These are phyloP conservation scores for Cladosporium sp. DNA, from an alignment of 2,329 filamentous ascomycete genomes.

Conservation along the genomic window DNA sequence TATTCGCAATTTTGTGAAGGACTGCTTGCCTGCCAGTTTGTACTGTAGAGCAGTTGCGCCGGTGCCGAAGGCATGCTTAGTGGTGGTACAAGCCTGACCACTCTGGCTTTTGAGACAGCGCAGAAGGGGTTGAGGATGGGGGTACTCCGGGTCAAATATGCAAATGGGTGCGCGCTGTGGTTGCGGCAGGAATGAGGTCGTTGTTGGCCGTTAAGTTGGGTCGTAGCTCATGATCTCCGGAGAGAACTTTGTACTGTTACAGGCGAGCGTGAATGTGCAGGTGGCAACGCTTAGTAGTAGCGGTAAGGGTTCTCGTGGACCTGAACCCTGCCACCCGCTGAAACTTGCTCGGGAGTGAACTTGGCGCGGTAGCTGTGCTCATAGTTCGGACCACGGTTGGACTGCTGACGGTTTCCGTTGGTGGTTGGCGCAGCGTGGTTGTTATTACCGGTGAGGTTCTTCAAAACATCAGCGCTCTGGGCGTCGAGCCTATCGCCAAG, in stretches of 20 bases:
- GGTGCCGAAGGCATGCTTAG: slow-evolving; percentile 8
- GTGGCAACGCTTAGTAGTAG: slow-evolving; percentile 13
- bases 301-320: slow-evolving; percentile 16
- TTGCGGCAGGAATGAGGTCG: slow-evolving; percentile 3
- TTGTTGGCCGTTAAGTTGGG: slow-evolving; percentile 16
- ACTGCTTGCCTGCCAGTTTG: slow-evolving; percentile 8
- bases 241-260: slow-evolving; percentile 18
- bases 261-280: slow-evolving; percentile 13
- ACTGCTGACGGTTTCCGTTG: neutral
- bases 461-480: slow-evolving; percentile 9
- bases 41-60: slow-evolving; percentile 13
- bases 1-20: neutral
- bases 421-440: neutral
- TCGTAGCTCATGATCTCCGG: slow-evolving; percentile 19
- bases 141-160: slow-evolving; percentile 16
- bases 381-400: neutral
- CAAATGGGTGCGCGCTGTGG: slow-evolving; percentile 14
- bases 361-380: slow-evolving; percentile 10
- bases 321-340: neutral
- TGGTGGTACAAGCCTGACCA: slow-evolving; percentile 18
- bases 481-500: slow-evolving; percentile 21
- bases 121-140: slow-evolving; percentile 12
- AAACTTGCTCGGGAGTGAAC: neutral
- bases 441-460: neutral
- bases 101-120: neutral